Conservation (phyloP, 176 grass and related monocot genomes). For the Themeda triandra region DNA sequence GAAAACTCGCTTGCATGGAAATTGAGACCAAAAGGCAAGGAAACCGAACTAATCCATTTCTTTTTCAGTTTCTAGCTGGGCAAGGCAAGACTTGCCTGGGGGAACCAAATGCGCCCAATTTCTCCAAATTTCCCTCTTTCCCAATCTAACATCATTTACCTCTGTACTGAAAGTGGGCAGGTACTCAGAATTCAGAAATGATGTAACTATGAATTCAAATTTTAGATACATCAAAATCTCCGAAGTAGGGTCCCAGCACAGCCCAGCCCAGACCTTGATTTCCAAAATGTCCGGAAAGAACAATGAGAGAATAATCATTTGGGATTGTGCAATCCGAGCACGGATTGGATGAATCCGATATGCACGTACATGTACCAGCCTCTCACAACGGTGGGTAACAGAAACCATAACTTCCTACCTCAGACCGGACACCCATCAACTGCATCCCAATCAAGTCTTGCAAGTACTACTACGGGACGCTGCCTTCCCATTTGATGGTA, state of each 20-base stretch:
- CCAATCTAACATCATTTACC: neutral
- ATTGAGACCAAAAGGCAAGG: neutral
- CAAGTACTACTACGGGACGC: neutral
- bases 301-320: neutral
- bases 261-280: too few species aligned
- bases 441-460: neutral
- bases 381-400: neutral
- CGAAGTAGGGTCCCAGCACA: neutral
- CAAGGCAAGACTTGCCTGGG: neutral
- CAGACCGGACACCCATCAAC: conserved; percentile 3
- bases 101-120: neutral
- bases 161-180: neutral
- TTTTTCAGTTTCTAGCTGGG: too few species aligned
- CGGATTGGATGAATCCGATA: neutral
- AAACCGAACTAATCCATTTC: too few species aligned
- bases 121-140: neutral
- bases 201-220: neutral
- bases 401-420: conserved; percentile 19
- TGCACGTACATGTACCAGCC: neutral
- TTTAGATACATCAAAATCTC: neutral
- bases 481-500: neutral
- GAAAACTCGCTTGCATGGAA: neutral
- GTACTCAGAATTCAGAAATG: neutral
- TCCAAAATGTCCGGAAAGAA: too few species aligned
- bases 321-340: neutral